Evolutionary conservation across 2,329 filamentous ascomycete genomes (phyloP).

Genomic region (Annulohypoxylon truncatum): DNA sequence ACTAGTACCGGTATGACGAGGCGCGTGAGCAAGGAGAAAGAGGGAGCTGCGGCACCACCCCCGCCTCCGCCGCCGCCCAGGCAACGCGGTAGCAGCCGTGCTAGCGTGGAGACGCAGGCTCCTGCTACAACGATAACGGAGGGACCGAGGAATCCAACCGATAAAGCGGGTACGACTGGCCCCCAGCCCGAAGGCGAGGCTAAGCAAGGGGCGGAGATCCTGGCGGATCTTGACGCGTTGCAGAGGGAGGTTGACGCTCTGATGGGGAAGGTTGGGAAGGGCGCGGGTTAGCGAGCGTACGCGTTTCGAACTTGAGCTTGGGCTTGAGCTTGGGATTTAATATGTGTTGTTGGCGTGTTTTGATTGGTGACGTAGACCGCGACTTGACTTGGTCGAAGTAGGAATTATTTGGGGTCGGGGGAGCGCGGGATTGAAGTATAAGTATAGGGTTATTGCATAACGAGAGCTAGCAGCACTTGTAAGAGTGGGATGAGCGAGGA

Average conservation of each 20-base stretch:
- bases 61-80: constrained; percentile 65
- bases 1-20: constrained; percentile 46
- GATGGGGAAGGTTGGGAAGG: constrained; percentile 56
- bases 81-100: constrained; percentile 60
- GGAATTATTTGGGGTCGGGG: neutral
- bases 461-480: too few relatives aligned
- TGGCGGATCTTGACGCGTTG: constrained; percentile 77
- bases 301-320: neutral
- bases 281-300: constrained; percentile 10
- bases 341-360: neutral
- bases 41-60: constrained; percentile 52
- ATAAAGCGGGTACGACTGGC: neutral
- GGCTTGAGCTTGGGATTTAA: neutral
- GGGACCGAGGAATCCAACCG: constrained; percentile 41
- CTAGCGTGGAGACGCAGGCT: constrained; percentile 54
- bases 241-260: constrained; percentile 81
- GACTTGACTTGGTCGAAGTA: neutral
- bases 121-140: neutral
- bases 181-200: constrained; percentile 22
- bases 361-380: neutral
- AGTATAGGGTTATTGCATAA: neutral
- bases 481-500: too few relatives aligned
- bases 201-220: constrained; percentile 66
- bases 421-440: too few relatives aligned
- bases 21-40: constrained; percentile 49